phyloP scores from a whole-genome alignment of 176 grass and related monocot genomes.

The Triticum aestivum region IWGSC_CS_RefSeq_v2.1 NC_057801.1:812792740-812793239 shows the following conservation, averaged over 20 bases:
- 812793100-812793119: conserved; percentile 46
- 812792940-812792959: conserved; percentile 71
- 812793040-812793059: conserved; percentile 52
- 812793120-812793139: conserved; percentile 55
- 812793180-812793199: conserved; percentile 73
- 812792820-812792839: neutral
- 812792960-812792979: conserved; percentile 70
- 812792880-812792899: conserved; percentile 45
- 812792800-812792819: neutral
- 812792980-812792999: conserved; percentile 62
- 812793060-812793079: conserved; percentile 32
- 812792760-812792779: neutral
- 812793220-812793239: conserved; percentile 45
- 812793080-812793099: conserved; percentile 51
- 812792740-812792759: neutral
- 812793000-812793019: conserved; percentile 59
- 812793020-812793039: conserved; percentile 47
- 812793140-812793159: conserved; percentile 79
- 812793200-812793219: conserved; percentile 92
- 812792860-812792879: conserved; percentile 14
- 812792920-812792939: conserved; percentile 59
- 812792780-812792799: neutral
- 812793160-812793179: conserved; percentile 75
- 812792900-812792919: conserved; percentile 39
- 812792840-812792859: conserved; percentile 1